phyloP scores from a whole-genome alignment of 2,329 filamentous ascomycete genomes.

The Escovopsis weberi region DNA sequence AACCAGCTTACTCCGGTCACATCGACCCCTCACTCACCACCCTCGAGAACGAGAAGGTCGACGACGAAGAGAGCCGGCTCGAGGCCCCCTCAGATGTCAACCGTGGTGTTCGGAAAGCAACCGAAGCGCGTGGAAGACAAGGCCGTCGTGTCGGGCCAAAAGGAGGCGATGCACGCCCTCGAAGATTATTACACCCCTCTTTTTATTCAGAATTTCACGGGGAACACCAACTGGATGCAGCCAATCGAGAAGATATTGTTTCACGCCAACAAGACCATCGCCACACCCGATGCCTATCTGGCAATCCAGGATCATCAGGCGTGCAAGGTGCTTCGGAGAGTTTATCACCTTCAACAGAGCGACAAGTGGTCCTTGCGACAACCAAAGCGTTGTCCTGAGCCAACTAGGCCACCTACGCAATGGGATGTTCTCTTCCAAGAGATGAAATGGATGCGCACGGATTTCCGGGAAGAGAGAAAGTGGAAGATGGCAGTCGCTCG shows the following conservation, averaged over 20 bases:
- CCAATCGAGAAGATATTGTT: slow-evolving; percentile 57
- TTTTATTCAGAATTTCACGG: slow-evolving; percentile 43
- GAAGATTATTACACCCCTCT: slow-evolving; percentile 52
- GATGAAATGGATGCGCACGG: slow-evolving; percentile 96
- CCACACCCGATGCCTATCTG: slow-evolving; percentile 70
- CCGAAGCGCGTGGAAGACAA: slow-evolving; percentile 34
- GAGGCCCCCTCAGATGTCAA: slow-evolving; percentile 50
- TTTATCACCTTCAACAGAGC: slow-evolving; percentile 80
- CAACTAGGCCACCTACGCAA: slow-evolving; percentile 60
- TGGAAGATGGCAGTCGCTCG: slow-evolving; percentile 79
- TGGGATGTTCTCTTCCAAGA: slow-evolving; percentile 80
- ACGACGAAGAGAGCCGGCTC: slow-evolving; percentile 38
- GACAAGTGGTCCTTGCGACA: slow-evolving; percentile 91
- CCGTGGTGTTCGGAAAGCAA: slow-evolving; percentile 65
- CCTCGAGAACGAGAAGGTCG: slow-evolving; percentile 13
- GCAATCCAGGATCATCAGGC: slow-evolving; percentile 78
- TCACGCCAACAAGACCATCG: slow-evolving; percentile 78
- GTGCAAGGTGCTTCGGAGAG: slow-evolving; percentile 68
- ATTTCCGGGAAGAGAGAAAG: slow-evolving; percentile 86
- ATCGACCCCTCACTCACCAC: slow-evolving; percentile 29
- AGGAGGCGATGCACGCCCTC: slow-evolving; percentile 29
- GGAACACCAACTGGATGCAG: slow-evolving; percentile 44
- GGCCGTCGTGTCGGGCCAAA: slow-evolving; percentile 23
- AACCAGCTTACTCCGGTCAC: slow-evolving; percentile 27
- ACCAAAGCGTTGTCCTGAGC: slow-evolving; percentile 71